Base-by-base conservation (phyloP, 1,139 yeast genomes). In the Yamadazyma aaseri region DNA sequence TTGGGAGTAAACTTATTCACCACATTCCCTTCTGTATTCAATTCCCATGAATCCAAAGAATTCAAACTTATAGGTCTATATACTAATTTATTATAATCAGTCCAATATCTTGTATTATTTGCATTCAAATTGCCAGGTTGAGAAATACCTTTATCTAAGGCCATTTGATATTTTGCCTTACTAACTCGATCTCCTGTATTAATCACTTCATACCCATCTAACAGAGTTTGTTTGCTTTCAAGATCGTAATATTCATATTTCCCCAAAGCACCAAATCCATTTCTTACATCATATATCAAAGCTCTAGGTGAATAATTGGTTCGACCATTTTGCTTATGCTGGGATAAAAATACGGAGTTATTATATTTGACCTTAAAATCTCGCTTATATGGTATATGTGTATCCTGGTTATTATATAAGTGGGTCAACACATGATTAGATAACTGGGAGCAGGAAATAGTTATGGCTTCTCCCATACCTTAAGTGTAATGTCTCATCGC, bases 291-390 rank as follows among this genome's bases (percentile, higher is more conserved):
- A 78, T 90, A 87, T 10, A 89, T 52, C 31, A 89, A 51, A 0
- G 87, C 78, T 35, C 97, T 61, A 1, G 98, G 97, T 10, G 82
- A 71, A 52, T 79, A 87, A 32, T 82, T 82, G n/a, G 73, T 68
- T 1, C 74, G 60, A 56, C 52, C 34, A 65, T 73, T 20, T 65
- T 63, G 36, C 65, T 64, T 53, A 68, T 45, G 35, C 9, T 60
- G 44, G 6, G 55, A 45, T 20, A 69, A 47, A 39, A 64, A 69
- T 4, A 57, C 57, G 6, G 47, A 39, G 34, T 67, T 63, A 22
- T 52, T 42, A 41, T 75, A 67, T 9, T 51, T 36, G 2, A 61
- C 44, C 9, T 38, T 31, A 15, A 51, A 53, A 42, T 42, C 50
- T 34, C 46, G 61, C 39, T 47, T 50, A 56, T 77, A 76, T n/a